These are phyloP conservation scores for Picea sitchensis DNA, from an alignment of 75 land plant species.

Conservation along the genomic window DNA sequence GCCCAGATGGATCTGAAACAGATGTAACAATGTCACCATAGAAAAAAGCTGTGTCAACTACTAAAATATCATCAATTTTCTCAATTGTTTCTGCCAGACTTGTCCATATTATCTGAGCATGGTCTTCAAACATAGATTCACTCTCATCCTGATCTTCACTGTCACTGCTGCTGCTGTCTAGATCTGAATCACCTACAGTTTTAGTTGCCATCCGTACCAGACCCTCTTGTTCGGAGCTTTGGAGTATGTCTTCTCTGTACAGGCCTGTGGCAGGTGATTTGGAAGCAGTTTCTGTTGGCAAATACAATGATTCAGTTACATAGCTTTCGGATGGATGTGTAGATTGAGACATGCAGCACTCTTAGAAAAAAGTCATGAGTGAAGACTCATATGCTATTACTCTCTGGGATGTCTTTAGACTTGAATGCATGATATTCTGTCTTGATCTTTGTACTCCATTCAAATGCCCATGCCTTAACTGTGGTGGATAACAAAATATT, in stretches of 20 bases:
- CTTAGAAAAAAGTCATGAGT: no score
- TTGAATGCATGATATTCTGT: no score
- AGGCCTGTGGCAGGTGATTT: background rate
- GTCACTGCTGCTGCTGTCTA: conserved; percentile 36
- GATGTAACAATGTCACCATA: conserved; percentile 76
- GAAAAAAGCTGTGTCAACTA: conserved; percentile 61
- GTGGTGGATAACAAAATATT: no score
- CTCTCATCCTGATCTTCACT: conserved; percentile 47
- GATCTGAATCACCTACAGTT: conserved; percentile 47
- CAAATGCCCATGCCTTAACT: no score
- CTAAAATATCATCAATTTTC: conserved; percentile 67
- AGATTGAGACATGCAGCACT: background rate
- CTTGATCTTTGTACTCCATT: no score
- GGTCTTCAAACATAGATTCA: conserved; percentile 34
- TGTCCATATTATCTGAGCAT: conserved; percentile 54
- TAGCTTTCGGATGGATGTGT: background rate
- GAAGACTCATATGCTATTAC: no score
- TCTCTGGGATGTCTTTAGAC: no score
- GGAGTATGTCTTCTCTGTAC: conserved; percentile 26
- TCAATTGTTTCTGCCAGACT: conserved; percentile 61
- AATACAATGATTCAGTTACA: background rate
- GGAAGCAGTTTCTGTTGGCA: background rate
- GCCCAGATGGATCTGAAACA: conserved; percentile 66
- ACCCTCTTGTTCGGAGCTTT: conserved; percentile 8
- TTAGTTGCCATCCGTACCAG: conserved; percentile 31